These are phyloP conservation scores for Aspergillus sp. DNA, from an alignment of 2,329 filamentous ascomycete genomes.

Conservation along the genomic window DNA sequence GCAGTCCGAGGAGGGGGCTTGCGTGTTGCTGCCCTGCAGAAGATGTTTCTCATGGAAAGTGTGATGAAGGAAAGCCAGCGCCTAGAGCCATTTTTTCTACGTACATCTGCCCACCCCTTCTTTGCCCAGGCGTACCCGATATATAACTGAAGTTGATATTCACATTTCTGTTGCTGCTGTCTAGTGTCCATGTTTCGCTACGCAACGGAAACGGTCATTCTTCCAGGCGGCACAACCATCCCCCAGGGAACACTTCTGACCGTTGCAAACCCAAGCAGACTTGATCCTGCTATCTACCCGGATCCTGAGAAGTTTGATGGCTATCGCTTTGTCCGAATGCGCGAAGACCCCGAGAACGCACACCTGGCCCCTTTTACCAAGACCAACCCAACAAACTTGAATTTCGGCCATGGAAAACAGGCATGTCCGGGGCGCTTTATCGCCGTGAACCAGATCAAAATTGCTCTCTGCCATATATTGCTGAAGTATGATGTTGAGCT, in stretches of 20 bases:
- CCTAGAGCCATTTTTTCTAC: not conserved
- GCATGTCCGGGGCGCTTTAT: constrained; percentile 6
- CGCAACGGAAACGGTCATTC: not conserved
- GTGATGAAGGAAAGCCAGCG: not conserved
- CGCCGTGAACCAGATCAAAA: not conserved
- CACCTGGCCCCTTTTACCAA: not conserved
- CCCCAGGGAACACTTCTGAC: not conserved
- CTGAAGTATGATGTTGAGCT: not conserved
- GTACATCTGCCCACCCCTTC: not conserved
- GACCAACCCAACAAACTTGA: not conserved
- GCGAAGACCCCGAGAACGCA: not conserved
- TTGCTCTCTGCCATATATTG: not conserved
- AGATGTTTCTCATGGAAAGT: not conserved
- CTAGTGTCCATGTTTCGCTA: not conserved
- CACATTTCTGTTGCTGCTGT: too few relatives aligned
- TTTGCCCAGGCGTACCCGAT: too few relatives aligned
- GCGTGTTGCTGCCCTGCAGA: too few relatives aligned
- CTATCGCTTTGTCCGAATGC: not conserved
- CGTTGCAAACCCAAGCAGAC: not conserved
- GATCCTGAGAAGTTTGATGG: constrained; percentile 2
- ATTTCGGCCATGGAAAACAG: not conserved
- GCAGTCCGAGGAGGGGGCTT: too few relatives aligned
- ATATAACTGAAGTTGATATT: too few relatives aligned
- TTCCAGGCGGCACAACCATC: not conserved
- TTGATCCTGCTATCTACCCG: not conserved